phyloP scores from a whole-genome alignment of 1,139 yeast genomes.

The Komagataea norvegica region DNA sequence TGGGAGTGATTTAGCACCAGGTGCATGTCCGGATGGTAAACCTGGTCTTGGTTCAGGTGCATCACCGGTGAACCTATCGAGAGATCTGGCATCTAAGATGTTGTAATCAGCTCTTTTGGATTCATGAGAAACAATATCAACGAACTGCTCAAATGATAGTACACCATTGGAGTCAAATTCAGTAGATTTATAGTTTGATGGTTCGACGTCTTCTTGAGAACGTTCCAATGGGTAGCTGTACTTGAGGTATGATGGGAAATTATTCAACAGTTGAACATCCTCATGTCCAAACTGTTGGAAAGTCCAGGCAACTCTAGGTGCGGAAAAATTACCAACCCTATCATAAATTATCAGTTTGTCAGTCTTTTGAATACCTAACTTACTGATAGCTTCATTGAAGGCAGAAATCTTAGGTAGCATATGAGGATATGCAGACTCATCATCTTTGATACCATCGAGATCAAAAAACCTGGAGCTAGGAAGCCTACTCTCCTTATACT shows the following conservation, averaged over 20 bases:
- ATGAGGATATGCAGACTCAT: conserved; percentile 67
- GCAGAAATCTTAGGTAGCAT: conserved; percentile 67
- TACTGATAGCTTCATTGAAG: conserved; percentile 50
- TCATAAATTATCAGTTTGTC: conserved; percentile 83
- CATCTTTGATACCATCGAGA: conserved; percentile 63
- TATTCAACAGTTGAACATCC: conserved; percentile 63
- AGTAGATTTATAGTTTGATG: conserved; percentile 36
- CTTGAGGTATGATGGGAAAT: conserved; percentile 49
- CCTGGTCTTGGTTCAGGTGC: conserved; percentile 89
- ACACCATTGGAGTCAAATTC: conserved; percentile 45
- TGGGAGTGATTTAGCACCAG: conserved; percentile 76
- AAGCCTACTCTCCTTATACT: conserved; percentile 54
- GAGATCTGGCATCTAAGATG: conserved; percentile 78
- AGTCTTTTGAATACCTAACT: conserved; percentile 36
- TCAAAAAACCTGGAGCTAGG: conserved; percentile 74
- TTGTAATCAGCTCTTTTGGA: conserved; percentile 45
- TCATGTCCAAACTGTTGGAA: conserved; percentile 72
- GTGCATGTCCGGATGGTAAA: conserved; percentile 82
- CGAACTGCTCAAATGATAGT: conserved; percentile 59
- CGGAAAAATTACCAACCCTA: conserved; percentile 74
- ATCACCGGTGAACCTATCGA: conserved; percentile 67
- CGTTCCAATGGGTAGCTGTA: conserved; percentile 37
- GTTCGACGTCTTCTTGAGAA: conserved; percentile 17
- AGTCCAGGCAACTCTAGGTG: conserved; percentile 93
- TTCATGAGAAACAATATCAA: conserved; percentile 47